Evolutionary conservation across 805 yeast species (phyloP).

Genomic region (Candida tallmaniae): DNA sequence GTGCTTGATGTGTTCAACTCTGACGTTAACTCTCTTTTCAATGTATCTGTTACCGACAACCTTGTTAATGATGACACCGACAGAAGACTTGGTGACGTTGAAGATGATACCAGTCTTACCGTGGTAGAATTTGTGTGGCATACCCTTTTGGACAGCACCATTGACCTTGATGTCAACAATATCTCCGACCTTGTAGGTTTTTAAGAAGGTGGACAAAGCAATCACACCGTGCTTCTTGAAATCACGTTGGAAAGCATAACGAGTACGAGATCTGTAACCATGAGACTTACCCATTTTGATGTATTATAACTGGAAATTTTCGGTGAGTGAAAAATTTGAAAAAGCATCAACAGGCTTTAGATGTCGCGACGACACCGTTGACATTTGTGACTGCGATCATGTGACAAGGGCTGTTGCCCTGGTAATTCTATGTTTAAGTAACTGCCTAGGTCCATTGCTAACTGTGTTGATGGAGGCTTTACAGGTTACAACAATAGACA

Average conservation of each 20-base stretch:
- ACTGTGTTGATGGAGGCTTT: too few relatives aligned
- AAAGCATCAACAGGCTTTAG: neutral
- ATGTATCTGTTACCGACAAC: constrained; percentile 98
- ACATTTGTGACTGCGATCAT: neutral
- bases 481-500: too few relatives aligned
- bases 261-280: constrained; percentile 99
- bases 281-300: constrained; percentile 31
- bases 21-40: constrained; percentile 97
- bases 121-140: constrained; percentile 99
- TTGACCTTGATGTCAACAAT: constrained; percentile 99
- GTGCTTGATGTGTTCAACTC: constrained; percentile 99
- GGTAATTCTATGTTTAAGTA: too few relatives aligned
- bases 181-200: constrained; percentile 98
- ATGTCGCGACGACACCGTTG: neutral
- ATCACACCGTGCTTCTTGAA: constrained; percentile 95
- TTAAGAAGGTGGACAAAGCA: constrained; percentile 94
- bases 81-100: constrained; percentile 98
- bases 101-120: constrained; percentile 99
- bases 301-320: neutral
- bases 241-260: constrained; percentile 99
- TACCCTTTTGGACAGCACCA: constrained; percentile 99
- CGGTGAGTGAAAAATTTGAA: neutral
- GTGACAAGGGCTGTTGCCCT: neutral
- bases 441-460: too few relatives aligned
- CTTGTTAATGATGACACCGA: constrained; percentile 98